These are phyloP conservation scores for Populus pruinosa DNA, from an alignment of 345 rosid species.

Conservation along the genomic window DNA sequence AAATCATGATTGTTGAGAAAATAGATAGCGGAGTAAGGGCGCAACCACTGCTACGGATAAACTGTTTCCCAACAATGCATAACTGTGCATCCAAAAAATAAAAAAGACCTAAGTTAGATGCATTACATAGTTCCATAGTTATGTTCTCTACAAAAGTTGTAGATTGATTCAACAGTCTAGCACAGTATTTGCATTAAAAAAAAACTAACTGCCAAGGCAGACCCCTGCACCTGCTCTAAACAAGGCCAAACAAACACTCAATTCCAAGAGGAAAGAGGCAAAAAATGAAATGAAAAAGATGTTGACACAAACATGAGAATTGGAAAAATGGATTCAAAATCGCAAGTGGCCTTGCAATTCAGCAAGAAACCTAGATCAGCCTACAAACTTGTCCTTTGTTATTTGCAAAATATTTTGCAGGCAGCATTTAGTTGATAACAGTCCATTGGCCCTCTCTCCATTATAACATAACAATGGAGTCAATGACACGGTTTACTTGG, in stretches of 20 bases:
- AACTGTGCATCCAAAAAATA: slow-evolving; percentile 51
- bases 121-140: neutral
- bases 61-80: slow-evolving; percentile 91
- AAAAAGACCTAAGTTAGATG: neutral
- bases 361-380: neutral
- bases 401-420: neutral
- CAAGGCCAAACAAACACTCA: neutral
- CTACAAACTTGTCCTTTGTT: neutral
- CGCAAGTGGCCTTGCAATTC: neutral
- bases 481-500: no score
- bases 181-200: neutral
- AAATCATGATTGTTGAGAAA: slow-evolving; percentile 41
- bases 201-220: neutral
- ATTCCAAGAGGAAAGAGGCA: neutral
- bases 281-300: no score
- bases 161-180: neutral
- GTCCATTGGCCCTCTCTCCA: no score
- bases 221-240: neutral
- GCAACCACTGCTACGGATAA: slow-evolving; percentile 86
- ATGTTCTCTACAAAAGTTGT: neutral
- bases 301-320: no score
- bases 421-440: neutral
- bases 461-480: no score
- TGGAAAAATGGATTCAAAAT: no score
- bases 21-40: slow-evolving; percentile 68